Conservation (phyloP, 345 rosid species). For the Gynandropsis gynandra region DNA sequence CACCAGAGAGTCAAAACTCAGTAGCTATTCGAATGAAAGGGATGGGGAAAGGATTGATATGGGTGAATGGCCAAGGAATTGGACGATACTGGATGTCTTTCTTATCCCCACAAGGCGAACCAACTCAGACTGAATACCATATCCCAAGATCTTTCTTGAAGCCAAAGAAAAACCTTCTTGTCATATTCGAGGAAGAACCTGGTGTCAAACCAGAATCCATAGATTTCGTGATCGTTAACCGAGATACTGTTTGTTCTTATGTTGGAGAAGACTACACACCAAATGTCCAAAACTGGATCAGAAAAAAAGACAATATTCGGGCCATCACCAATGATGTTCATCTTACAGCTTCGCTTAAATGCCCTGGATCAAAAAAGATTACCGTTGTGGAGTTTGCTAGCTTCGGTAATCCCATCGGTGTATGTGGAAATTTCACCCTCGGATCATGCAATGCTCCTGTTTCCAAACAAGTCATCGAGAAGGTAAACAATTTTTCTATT, state of each 20-base stretch:
- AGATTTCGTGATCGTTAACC: slow-evolving; percentile 41
- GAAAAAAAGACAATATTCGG: slow-evolving; percentile 29
- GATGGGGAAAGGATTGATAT: slow-evolving; percentile 78
- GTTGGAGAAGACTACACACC: slow-evolving; percentile 57
- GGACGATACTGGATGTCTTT: slow-evolving; percentile 81
- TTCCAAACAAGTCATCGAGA: slow-evolving; percentile 53
- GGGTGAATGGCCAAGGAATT: slow-evolving; percentile 78
- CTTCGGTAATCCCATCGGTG: slow-evolving; percentile 67
- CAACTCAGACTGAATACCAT: slow-evolving; percentile 79
- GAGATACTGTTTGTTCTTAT: slow-evolving; percentile 71
- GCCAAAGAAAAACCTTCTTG: slow-evolving; percentile 52
- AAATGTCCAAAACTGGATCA: slow-evolving; percentile 44
- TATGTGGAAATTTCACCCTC: slow-evolving; percentile 43
- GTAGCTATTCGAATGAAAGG: slow-evolving; percentile 46
- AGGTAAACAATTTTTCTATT: slow-evolving; percentile 35
- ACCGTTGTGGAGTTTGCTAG: slow-evolving; percentile 65
- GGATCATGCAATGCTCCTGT: slow-evolving; percentile 53
- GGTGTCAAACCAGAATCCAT: slow-evolving; percentile 46
- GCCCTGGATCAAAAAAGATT: slow-evolving; percentile 44
- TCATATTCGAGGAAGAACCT: slow-evolving; percentile 67
- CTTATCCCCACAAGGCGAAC: slow-evolving; percentile 53
- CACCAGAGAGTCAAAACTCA: slow-evolving; percentile 58
- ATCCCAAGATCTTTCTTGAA: slow-evolving; percentile 74
- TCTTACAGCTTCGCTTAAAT: slow-evolving; percentile 45
- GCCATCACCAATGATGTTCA: slow-evolving; percentile 33